Percentiles rank a stretch among this genome's conserved stretches.
These are phyloP conservation scores for Boletellus emodensis DNA, from an alignment of 768 basidiomycete species.

Conservation along the genomic window DNA sequence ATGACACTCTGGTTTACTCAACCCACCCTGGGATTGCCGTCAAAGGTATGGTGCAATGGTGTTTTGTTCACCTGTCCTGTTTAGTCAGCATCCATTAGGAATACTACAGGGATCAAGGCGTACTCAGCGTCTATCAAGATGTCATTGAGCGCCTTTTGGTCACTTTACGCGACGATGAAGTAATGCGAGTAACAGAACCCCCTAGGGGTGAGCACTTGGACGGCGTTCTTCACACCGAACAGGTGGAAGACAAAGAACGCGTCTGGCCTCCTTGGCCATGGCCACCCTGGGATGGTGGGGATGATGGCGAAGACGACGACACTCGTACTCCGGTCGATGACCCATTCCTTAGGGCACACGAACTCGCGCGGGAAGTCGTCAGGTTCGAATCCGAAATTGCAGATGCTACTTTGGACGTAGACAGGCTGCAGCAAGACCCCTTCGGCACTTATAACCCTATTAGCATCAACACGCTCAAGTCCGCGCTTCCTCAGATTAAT, in stretches of 20 bases:
- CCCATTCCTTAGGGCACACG: slow-evolving; percentile 45
- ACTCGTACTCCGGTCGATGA: slow-evolving; percentile 31
- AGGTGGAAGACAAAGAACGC: slow-evolving; percentile 28
- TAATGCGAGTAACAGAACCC: slow-evolving; percentile 13
- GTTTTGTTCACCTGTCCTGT: not conserved
- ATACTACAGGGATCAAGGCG: slow-evolving; percentile 78
- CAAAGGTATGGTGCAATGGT: slow-evolving; percentile 53
- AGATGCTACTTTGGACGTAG: slow-evolving; percentile 76
- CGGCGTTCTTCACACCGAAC: slow-evolving; percentile 36
- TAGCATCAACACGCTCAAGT: slow-evolving; percentile 63
- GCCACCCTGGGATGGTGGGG: slow-evolving; percentile 79
- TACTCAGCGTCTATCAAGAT: slow-evolving; percentile 64
- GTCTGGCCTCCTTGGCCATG: slow-evolving; percentile 81
- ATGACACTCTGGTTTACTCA: slow-evolving; percentile 89
- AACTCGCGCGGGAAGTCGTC: slow-evolving; percentile 69
- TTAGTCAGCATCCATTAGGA: slow-evolving; percentile 45
- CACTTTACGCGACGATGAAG: slow-evolving; percentile 47
- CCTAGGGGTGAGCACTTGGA: slow-evolving; percentile 11
- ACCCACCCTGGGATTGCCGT: slow-evolving; percentile 74
- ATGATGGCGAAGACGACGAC: slow-evolving; percentile 44
- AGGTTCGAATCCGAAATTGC: slow-evolving; percentile 77
- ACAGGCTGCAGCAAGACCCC: slow-evolving; percentile 73
- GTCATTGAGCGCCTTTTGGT: slow-evolving; percentile 67
- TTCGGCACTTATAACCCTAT: slow-evolving; percentile 86
- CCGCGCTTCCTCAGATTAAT: slow-evolving; percentile 68